Percentiles rank a stretch among this genome's conserved stretches.
phyloP scores from a whole-genome alignment of 2,329 filamentous ascomycete species.

The Beauveria brongniartii region DNA sequence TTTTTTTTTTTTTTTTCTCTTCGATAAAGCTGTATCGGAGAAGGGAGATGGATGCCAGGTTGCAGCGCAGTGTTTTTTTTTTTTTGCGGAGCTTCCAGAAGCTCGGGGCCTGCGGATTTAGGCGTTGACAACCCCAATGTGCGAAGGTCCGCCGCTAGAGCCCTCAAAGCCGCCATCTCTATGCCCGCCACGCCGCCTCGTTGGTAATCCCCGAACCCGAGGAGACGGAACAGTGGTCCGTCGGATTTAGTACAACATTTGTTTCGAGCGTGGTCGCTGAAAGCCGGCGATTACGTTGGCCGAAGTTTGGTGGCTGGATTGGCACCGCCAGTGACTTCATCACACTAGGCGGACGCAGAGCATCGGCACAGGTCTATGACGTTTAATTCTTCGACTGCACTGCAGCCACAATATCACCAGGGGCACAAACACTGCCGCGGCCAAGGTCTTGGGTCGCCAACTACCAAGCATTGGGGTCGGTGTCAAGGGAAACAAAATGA shows the following conservation, averaged over 20 bases:
- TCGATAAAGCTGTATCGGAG: not conserved
- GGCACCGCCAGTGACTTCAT: too few species aligned
- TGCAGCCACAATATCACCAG: not conserved
- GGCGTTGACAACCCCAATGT: not conserved
- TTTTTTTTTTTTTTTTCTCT: not conserved
- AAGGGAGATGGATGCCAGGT: not conserved
- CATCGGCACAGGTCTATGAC: not conserved
- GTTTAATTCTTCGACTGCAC: not conserved
- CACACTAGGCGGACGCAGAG: too few species aligned
- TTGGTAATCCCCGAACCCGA: not conserved
- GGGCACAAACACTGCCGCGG: not conserved
- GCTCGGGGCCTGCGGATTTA: constrained; percentile 2
- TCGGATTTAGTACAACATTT: not conserved
- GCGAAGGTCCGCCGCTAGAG: not conserved
- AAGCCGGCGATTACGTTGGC: too few species aligned
- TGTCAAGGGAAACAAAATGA: not conserved
- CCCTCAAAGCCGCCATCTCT: not conserved
- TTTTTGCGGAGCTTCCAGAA: not conserved
- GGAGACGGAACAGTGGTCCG: not conserved
- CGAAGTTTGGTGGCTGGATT: too few species aligned
- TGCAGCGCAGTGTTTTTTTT: not conserved
- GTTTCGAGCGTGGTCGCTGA: too few species aligned
- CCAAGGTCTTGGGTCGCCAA: not conserved
- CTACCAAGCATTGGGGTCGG: not conserved
- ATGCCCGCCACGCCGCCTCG: not conserved